A percentile compares a stretch with the other conserved stretches of the same genome.
phyloP scores from a whole-genome alignment of 768 basidiomycete genomes.

The Rossbeevera mucosa region DNA sequence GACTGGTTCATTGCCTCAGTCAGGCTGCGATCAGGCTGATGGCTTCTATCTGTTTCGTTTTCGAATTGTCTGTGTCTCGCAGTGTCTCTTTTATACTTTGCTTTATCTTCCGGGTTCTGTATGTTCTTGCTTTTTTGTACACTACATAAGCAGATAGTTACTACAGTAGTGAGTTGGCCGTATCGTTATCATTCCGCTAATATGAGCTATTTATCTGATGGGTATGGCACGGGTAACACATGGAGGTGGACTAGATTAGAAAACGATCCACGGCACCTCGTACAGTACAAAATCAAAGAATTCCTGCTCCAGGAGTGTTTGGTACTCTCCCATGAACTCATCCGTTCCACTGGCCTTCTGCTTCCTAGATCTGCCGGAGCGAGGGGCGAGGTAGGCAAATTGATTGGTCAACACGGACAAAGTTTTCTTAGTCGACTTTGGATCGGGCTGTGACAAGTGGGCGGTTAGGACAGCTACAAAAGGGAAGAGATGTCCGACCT shows the following conservation, averaged over 20 bases:
- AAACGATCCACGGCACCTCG: constrained; percentile 87
- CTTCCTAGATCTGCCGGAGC: constrained; percentile 47
- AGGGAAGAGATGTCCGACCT: constrained; percentile 40
- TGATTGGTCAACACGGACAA: constrained; percentile 69
- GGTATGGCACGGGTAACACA: constrained; percentile 2
- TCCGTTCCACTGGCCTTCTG: constrained; percentile 39
- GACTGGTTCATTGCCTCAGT: constrained; percentile 4
- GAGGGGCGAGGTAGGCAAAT: constrained; percentile 77
- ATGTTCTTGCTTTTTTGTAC: constrained; percentile 30
- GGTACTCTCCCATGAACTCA: constrained; percentile 87
- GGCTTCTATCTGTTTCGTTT: constrained; percentile 11
- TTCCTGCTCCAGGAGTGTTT: constrained; percentile 90
- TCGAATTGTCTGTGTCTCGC: constrained; percentile 14
- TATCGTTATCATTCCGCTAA: constrained; percentile 62
- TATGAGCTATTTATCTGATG: constrained; percentile 38
- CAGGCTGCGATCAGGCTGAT: constrained; percentile 11
- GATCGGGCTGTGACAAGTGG: constrained; percentile 61
- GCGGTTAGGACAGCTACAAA: constrained; percentile 1
- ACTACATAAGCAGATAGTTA: constrained; percentile 44
- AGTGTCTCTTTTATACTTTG: constrained; percentile 16
- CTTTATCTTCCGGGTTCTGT: constrained; percentile 22
- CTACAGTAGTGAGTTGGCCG: constrained; percentile 52
- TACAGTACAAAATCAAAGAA: constrained; percentile 93
- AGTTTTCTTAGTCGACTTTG: constrained; percentile 77
- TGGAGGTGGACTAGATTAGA: constrained; percentile 32